Base-by-base conservation (phyloP, 2,329 filamentous ascomycete genomes). In the Aotearoamyces nothofagi region DNA sequence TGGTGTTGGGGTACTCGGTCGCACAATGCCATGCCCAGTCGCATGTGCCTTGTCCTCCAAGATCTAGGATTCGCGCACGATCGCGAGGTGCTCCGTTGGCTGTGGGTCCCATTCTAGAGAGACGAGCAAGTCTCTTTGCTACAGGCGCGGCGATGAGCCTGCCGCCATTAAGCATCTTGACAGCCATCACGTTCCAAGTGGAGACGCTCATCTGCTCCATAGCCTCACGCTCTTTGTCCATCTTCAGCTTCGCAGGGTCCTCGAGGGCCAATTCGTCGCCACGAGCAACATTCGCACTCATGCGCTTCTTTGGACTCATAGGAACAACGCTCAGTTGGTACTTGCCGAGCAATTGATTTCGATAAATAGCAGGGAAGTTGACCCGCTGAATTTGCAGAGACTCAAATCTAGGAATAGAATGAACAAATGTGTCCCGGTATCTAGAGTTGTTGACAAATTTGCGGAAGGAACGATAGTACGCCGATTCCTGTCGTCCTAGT, bases 1-100 rank as follows among this genome's bases (percentile, higher is more conserved):
- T 84, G 32, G 80, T 69, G 49, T 82, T 77, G 11, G 81, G 82
- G 52, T 86, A 90, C 50, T 87, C 78, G 27, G 80, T 64, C 1
- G 90, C 84, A 33, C 83, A 79, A 48, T 90, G 76, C 90, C 90
- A 98, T 13, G 81, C 87, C 90, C 90, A 98, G 53, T 92, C 84
- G 48, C 83, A 87, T 9, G 79, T 72, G 0, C 78, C 66, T 47
- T 87, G 76, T 24, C 86, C 86, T 27, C 81, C 84, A 17, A 94
- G 72, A 48, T 96, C 87, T 15, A 96, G 67, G 33, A 94, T 77
- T 17, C 78, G 63, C 3, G 73, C 58, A 14, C 73, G 65, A 33
- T 68, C 58, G 34, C 58, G 57, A 29, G 54, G 47, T 11, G 54
- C 50, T 20, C 62, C 61, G 23, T 58, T 46, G 16, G 50, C 44